Evolutionary conservation across 352 stramenopile genomes (phyloP), one percentile per base, ranked within the genome.

Genomic region (Phytophthora agathidicida): DNA sequence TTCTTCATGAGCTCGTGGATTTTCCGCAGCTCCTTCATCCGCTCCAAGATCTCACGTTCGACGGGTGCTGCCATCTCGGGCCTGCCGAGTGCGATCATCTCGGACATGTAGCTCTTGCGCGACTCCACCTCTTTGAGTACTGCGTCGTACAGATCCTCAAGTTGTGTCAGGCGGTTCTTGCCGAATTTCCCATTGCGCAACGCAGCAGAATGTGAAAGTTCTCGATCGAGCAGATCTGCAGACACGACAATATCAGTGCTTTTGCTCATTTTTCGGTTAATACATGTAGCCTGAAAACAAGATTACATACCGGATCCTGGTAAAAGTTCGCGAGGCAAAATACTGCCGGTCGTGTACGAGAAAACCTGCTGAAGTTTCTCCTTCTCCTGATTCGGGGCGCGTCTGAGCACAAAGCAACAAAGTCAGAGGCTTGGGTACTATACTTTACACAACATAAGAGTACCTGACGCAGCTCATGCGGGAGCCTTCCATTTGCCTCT

Each of bases 311-410:
- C 77, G 22, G 84, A 66, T 67, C 82, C 82, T n/a, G 84, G 84
- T 3, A 94, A 58, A 6, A 94, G 59, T 26, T 92, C 76, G 0
- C 69, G 64, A 5, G 84, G 84, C n/a, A 94, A 57, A 51, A 94
- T 94, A 0, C 52, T 81, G 5, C 84, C 84, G 3, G 62, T 65
- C 1, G 76, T 75, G 63, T 88, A 94, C 19, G 82, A 83, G 33
- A 94, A 92, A 5, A 79, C 53, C 38, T 94, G 82, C 52, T 94
- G 84, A 10, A 94, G 71, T 52, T 91, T 94, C 45, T 94, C 82
- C 49, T 94, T 94, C 37, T 94, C 82, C 27, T 89, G 74, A 24
- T 90, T 90, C 1, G 80, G 80, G 11, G 49, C 44, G 64, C 73
- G 81, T 38, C 35, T 65, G 24, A 39, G 23, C 4, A 23, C 7